phyloP scores from a whole-genome alignment of 75 land plant genomes.

The Isoetes taiwanensis region DNA sequence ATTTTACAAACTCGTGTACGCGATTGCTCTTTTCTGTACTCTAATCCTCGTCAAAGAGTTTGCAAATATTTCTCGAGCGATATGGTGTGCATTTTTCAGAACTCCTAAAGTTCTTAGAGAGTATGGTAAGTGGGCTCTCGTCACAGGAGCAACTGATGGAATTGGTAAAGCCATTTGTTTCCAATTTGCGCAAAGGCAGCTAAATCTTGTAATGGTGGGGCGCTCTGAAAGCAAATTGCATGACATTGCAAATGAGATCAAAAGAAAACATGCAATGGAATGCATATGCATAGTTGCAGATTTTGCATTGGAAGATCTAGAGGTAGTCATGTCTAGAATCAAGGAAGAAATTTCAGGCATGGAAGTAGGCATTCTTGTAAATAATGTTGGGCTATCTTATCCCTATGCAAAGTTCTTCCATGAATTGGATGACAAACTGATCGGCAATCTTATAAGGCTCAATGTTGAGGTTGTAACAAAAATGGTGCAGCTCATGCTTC shows the following conservation, averaged over 20 bases:
- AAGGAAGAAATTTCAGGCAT: conserved; percentile 33
- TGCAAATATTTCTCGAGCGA: too few relatives aligned
- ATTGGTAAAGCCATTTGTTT: conserved; percentile 66
- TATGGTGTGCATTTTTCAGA: too few relatives aligned
- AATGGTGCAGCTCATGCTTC: conserved; percentile 35
- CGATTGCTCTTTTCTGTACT: too few relatives aligned
- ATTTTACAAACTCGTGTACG: too few relatives aligned
- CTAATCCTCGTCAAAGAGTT: too few relatives aligned
- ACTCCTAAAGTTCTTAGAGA: too few relatives aligned
- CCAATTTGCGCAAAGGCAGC: conserved; percentile 44
- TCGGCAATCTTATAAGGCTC: conserved; percentile 28
- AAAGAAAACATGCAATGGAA: conserved; percentile 14
- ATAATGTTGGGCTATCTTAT: conserved; percentile 74
- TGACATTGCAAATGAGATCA: conserved; percentile 30
- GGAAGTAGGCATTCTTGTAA: conserved; percentile 79
- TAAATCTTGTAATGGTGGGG: conserved; percentile 77
- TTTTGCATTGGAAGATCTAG: conserved; percentile 35
- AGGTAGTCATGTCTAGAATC: conserved; percentile 30
- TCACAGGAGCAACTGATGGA: conserved; percentile 90
- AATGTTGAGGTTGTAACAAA: conserved; percentile 38
- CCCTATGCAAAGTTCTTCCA: conserved; percentile 84
- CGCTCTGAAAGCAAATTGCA: conserved; percentile 52
- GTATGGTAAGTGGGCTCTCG: conserved; percentile 89
- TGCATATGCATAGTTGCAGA: conserved; percentile 39
- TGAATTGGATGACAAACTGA: conserved; percentile 44